Evolutionary conservation across 1,284 basidiomycete genomes (phyloP).

Genomic region (Crucibulum cyathiforme): DNA sequence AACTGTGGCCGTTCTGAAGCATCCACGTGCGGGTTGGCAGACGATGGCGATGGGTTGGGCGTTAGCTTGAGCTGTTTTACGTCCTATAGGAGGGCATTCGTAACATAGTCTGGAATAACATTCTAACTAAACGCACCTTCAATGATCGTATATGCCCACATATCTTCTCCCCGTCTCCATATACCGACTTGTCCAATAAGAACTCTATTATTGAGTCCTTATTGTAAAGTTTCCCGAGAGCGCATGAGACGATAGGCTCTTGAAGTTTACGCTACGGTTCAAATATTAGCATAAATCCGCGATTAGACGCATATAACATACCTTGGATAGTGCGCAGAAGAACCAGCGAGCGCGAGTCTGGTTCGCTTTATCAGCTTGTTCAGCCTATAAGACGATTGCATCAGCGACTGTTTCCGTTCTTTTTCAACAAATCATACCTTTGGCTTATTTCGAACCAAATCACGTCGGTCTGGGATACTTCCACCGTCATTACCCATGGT

Average conservation of each 20-base stretch:
- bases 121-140: slow-evolving; percentile 63
- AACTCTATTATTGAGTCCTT: slow-evolving; percentile 91
- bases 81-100: slow-evolving; percentile 57
- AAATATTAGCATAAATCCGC: not conserved
- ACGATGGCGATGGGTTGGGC: slow-evolving; percentile 62
- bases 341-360: slow-evolving; percentile 87
- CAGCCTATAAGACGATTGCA: slow-evolving; percentile 50
- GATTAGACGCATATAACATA: slow-evolving; percentile 36
- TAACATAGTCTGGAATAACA: not conserved
- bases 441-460: slow-evolving; percentile 77
- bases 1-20: slow-evolving; percentile 67
- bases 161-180: slow-evolving; percentile 84
- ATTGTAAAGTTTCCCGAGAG: slow-evolving; percentile 91
- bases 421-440: slow-evolving; percentile 49
- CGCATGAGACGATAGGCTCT: slow-evolving; percentile 88
- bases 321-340: slow-evolving; percentile 93
- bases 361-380: slow-evolving; percentile 86
- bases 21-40: slow-evolving; percentile 42
- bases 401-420: not conserved
- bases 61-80: slow-evolving; percentile 83
- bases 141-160: slow-evolving; percentile 87
- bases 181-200: slow-evolving; percentile 77
- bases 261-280: slow-evolving; percentile 72
- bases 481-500: slow-evolving; percentile 86
- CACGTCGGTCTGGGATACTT: slow-evolving; percentile 84